These are phyloP conservation scores for Emergomyces pasteurianus DNA, from an alignment of 2,329 filamentous ascomycete genomes.

Conservation along the genomic window DNA sequence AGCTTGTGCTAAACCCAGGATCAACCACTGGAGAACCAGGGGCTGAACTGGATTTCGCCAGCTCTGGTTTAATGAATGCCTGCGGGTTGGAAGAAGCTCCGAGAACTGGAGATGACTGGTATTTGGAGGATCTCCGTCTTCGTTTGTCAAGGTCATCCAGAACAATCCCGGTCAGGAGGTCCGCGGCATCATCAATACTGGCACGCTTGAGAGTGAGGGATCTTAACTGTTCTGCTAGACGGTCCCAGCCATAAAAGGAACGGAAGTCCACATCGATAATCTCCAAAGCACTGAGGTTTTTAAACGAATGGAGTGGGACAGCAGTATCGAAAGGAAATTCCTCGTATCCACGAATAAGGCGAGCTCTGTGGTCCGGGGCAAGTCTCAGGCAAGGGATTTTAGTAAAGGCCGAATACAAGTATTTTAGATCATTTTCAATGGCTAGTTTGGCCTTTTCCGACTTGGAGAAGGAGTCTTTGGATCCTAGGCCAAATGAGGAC, in stretches of 20 bases:
- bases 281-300: slow-evolving; percentile 88
- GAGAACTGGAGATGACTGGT: slow-evolving; percentile 65
- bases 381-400: slow-evolving; percentile 89
- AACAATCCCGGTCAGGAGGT: slow-evolving; percentile 84
- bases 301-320: slow-evolving; percentile 92
- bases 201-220: slow-evolving; percentile 82
- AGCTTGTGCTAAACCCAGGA: slow-evolving; percentile 35
- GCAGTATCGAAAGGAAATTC: slow-evolving; percentile 97
- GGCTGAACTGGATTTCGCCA: slow-evolving; percentile 56
- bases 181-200: slow-evolving; percentile 76
- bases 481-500: slow-evolving; percentile 74
- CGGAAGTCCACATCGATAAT: slow-evolving; percentile 93
- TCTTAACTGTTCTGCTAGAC: slow-evolving; percentile 78
- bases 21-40: slow-evolving; percentile 51
- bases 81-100: slow-evolving; percentile 48
- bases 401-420: slow-evolving; percentile 95
- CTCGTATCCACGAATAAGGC: slow-evolving; percentile 83
- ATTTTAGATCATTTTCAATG: slow-evolving; percentile 77
- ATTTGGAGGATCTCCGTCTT: slow-evolving; percentile 74
- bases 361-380: slow-evolving; percentile 83
- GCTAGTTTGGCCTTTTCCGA: slow-evolving; percentile 83
- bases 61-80: slow-evolving; percentile 49
- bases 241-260: slow-evolving; percentile 96
- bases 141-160: slow-evolving; percentile 93
- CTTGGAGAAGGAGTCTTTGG: slow-evolving; percentile 66